Evolutionary conservation across 192 early-diverging fungal genomes (phyloP), one percentile per base, ranked within the genome.

Genomic region (Cladochytrium replicatum): DNA sequence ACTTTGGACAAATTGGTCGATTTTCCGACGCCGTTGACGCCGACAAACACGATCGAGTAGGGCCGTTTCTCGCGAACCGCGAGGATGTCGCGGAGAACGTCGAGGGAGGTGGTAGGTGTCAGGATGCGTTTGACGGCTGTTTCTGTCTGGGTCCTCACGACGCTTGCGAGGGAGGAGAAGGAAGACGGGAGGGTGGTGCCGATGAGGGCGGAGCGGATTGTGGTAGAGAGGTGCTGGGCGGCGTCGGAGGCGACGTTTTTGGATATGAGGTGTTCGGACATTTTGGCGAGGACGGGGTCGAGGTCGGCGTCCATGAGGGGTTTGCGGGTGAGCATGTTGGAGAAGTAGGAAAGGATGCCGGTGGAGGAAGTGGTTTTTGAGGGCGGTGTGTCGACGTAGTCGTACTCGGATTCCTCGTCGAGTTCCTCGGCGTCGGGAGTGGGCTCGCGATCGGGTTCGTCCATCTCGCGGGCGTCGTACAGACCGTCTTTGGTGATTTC

Each of bases 231-330:
- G 52, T 90, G 81, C 29, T 81, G 67, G 4, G 90, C 81, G 41
- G 92, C 87, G 54, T 93, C 85, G 0, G 84, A 75, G 0, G 93
- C 93, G 1, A 97, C 93, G 57, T 97, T 97, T 66, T 93, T 92
- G 58, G 77, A 78, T 37, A 93, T 77, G 48, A 97, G 57, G 58
- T 94, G 91, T 52, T 91, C 86, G 52, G 85, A 85, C 86, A 97
- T 91, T 53, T 81, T 88, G 26, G 72, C 67, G 71, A 97, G 74
- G 4, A 83, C 76, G n/a, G 86, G 86, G 2, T 78, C 80, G 38
- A 97, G 65, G 27, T 73, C 70, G 22, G 82, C 78, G 8, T 68
- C 68, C 11, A 77, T 82, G 53, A 97, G 74, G 47, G 83, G 75
- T 46, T 58, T 56, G 25, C 48, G 64, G 44, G 27, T 53, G 53